Evolutionary conservation across 257 asterid genomes (phyloP), one percentile per base, ranked within the genome.

Genomic region (Datura wrightii): DNA sequence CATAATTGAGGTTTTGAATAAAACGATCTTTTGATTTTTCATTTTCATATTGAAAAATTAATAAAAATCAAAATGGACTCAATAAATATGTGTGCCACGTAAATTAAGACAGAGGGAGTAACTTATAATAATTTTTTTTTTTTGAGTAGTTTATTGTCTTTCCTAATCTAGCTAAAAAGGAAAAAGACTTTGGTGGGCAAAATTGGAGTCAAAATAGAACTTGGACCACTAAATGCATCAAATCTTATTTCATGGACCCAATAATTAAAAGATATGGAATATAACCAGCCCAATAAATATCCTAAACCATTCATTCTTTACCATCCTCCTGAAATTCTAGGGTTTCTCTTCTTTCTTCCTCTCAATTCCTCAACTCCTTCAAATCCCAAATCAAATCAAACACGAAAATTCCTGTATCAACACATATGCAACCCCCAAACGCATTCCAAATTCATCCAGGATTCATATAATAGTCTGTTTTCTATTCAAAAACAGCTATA

Each of bases 351-450:
- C 70, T 8, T 50, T 24, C 14, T 79, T 36, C 65, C 9, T 52
- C 69, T 18, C 74, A 10, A 50, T 11, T 37, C 56, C 55, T 10
- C 76, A 58, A 15, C 11, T 56, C 24, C 71, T 18, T 78, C 14
- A 48, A 41, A 67, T 2, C 70, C 36, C 88, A 11, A 19, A 50
- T 24, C 31, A 55, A 62, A 72, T 72, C 80, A 44, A 36, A 78
- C 9, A 13, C 62, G 11, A 10, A 52, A 74, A 31, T 44, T 24
- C 36, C 54, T n/a, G 14, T n/a, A 72, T 72, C n/a, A 10, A n/a
- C n/a, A 46, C 83, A 53, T 76, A 93, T 90, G 97, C 93, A 85
- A 83, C 95, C 97, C 39, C 93, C 94, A 76, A 89, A 94, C 76
- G 10, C 55, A 86, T 52, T 82, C 74, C 89, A 10, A 48, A 41